Percentiles rank a stretch among this genome's conserved stretches.
phyloP scores from a whole-genome alignment of 2,329 filamentous ascomycete genomes.

The Chalaropsis thielavioides region DNA sequence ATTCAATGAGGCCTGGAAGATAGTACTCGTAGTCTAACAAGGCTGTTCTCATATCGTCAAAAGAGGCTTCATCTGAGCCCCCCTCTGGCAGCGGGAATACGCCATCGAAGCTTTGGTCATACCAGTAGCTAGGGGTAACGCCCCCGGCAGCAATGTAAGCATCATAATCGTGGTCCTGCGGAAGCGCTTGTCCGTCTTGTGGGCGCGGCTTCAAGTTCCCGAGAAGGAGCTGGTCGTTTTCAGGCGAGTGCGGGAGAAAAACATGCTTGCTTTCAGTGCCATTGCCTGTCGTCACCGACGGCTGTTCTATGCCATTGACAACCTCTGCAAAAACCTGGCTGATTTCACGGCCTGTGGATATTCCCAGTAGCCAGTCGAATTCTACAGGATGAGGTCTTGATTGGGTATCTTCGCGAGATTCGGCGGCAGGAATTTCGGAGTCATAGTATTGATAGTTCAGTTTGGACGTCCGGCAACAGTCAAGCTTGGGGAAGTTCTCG shows the following conservation, averaged over 20 bases:
- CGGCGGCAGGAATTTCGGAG: too few species aligned
- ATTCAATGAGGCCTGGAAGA: background rate
- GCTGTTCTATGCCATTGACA: slow-evolving; percentile 10
- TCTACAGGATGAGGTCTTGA: too few species aligned
- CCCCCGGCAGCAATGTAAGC: background rate
- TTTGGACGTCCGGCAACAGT: slow-evolving; percentile 31
- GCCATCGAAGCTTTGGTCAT: background rate
- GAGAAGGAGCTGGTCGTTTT: background rate
- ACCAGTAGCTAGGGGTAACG: background rate
- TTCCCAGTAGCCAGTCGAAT: background rate
- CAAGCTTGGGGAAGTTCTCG: slow-evolving; percentile 25
- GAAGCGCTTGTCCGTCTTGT: background rate
- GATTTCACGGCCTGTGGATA: background rate
- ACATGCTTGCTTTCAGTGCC: background rate
- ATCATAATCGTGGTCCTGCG: background rate
- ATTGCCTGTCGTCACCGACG: background rate
- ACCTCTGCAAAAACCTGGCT: slow-evolving; percentile 14
- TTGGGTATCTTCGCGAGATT: too few species aligned
- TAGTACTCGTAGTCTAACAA: background rate
- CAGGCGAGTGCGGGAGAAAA: background rate
- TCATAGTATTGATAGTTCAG: slow-evolving; percentile 29
- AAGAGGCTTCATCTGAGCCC: too few species aligned
- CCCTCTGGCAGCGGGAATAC: background rate
- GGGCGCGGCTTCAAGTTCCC: background rate
- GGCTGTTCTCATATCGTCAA: too few species aligned